These are phyloP conservation scores for Delphinella strobiligena DNA, from an alignment of 2,329 filamentous ascomycete genomes.

Conservation along the genomic window DNA sequence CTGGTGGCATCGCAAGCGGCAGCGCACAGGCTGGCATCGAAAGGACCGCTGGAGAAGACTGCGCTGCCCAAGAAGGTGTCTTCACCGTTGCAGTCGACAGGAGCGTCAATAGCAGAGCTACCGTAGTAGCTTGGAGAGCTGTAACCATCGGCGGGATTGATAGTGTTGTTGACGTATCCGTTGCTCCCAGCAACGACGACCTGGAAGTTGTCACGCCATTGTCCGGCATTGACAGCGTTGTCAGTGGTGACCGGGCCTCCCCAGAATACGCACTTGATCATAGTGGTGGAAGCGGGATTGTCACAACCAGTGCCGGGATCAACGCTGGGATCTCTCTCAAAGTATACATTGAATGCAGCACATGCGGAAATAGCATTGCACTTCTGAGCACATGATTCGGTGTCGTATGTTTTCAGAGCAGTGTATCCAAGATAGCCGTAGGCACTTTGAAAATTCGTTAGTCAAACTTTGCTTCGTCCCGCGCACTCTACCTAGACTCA, in stretches of 20 bases:
- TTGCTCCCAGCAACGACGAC: conserved; percentile 22
- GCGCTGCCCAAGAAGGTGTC: conserved; percentile 15
- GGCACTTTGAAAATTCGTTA: no score
- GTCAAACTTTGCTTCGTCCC: no score
- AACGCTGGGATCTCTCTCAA: conserved; percentile 23
- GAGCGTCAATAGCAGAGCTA: conserved; percentile 20
- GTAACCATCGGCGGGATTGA: conserved; percentile 16
- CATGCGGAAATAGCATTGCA: conserved; percentile 21
- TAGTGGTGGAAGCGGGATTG: conserved; percentile 23
- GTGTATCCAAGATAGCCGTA: conserved; percentile 19
- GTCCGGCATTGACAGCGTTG: conserved; percentile 12
- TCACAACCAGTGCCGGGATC: conserved; percentile 20
- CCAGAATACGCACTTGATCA: conserved; percentile 21
- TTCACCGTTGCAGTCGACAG: conserved; percentile 16
- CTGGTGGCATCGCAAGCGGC: conserved; percentile 14
- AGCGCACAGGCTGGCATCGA: conserved; percentile 19
- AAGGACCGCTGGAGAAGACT: conserved; percentile 15
- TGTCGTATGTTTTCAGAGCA: conserved; percentile 20
- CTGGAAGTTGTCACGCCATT: conserved; percentile 16
- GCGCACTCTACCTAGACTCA: no score
- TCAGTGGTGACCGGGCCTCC: conserved; percentile 8
- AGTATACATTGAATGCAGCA: conserved; percentile 23
- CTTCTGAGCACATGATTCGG: conserved; percentile 16
- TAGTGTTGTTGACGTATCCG: conserved; percentile 18
- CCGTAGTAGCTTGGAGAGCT: conserved; percentile 11